Evolutionary conservation across 2,329 filamentous ascomycete genomes (phyloP).

Genomic region (Fusarium nematophilum): DNA sequence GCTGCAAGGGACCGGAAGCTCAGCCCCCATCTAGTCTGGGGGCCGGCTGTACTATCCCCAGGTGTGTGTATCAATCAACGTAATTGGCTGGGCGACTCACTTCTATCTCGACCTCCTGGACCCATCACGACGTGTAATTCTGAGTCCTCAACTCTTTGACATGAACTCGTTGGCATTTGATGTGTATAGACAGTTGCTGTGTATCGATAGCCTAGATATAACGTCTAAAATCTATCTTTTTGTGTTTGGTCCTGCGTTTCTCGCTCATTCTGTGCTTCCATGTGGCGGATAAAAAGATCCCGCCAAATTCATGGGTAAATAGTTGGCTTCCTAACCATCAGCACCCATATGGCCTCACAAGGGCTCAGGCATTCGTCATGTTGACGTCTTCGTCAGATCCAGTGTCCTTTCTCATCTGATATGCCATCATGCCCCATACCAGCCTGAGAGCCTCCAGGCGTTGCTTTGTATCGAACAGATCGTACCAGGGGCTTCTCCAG

Average conservation of each 20-base stretch:
- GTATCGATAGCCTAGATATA: slow-evolving; percentile 8
- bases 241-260: background rate
- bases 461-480: slow-evolving; percentile 66
- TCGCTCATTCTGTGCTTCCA: background rate
- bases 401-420: slow-evolving; percentile 63
- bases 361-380: slow-evolving; percentile 43
- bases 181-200: slow-evolving; percentile 8
- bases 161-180: background rate
- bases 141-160: background rate
- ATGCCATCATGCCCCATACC: slow-evolving; percentile 70
- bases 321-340: background rate
- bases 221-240: background rate
- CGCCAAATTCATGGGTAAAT: background rate
- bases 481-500: slow-evolving; percentile 71
- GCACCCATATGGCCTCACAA: background rate
- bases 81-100: background rate
- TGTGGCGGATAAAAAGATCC: background rate
- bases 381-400: slow-evolving; percentile 40
- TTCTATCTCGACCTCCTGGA: background rate
- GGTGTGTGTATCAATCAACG: background rate
- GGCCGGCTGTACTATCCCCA: background rate
- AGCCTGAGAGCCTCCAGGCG: slow-evolving; percentile 67
- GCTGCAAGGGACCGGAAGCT: slow-evolving; percentile 10
- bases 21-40: background rate
- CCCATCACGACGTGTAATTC: background rate